Base-by-base conservation (phyloP, 441 rosid species). In the Erodium moschatum region DNA sequence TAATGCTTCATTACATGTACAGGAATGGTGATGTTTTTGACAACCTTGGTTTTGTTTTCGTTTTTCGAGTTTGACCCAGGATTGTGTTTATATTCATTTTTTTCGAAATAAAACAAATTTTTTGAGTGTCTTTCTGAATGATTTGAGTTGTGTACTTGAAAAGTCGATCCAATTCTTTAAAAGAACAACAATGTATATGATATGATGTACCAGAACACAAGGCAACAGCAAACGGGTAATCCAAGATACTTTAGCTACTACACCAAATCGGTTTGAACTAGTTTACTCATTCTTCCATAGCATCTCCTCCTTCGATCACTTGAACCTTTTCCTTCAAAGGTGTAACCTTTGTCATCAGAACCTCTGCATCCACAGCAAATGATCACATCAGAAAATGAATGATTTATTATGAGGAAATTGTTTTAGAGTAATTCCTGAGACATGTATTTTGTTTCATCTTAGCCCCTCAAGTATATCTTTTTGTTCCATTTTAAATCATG, bases 281-380 rank as follows among this genome's bases (percentile, higher is more conserved):
- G 46, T 40, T 40, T 40, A 11, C 46, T 82, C 73, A 89, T 76
- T 87, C 90, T 78, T 89, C 96, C 92, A 87, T 89, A 0, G 81
- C 84, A 46, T 87, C 90, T 40, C 85, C 86, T 64, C 79, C 90
- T 77, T 85, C 88, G 33, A 75, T 75, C 33, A 82, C 77, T 62
- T 69, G 83, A 4, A 81, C 92, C 68, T 74, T 82, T 78, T 84
- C 93, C 85, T 74, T 83, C 78, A 89, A 64, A 31, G 93, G 84
- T 0, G 89, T 89, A 46, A 89, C 86, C 85, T 89, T 93, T 0
- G 91, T 87, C 38, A 75, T 21, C 20, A 91, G 88, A 69, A 93
- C 86, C 92, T 93, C 95, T 89, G 90, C 31, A 74, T 72, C 16
- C 62, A 74, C 13, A 4, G 13, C 4, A 46, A 11, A 13, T 11